Evolutionary conservation across 2,329 filamentous ascomycete species (phyloP).

Genomic region (Fusarium sp.): DNA sequence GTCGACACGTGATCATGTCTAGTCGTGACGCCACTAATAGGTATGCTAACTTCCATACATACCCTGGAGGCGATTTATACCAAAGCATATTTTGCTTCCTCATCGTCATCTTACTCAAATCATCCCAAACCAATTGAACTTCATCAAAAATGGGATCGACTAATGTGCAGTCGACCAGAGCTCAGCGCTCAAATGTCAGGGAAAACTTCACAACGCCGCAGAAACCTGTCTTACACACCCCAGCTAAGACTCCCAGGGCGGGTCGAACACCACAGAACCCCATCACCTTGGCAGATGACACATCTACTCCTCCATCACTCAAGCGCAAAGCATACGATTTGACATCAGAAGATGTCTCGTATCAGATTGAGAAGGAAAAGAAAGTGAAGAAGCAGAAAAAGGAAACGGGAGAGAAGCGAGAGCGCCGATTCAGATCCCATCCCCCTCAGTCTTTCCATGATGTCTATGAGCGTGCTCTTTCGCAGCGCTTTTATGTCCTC

Average conservation of each 20-base stretch:
- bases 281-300: slow-evolving; percentile 15
- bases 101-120: background rate
- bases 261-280: slow-evolving; percentile 20
- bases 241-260: slow-evolving; percentile 3
- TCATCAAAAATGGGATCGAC: slow-evolving; percentile 18
- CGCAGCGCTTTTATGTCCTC: slow-evolving; percentile 64
- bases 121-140: background rate
- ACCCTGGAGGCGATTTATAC: slow-evolving; percentile 26
- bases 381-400: slow-evolving; percentile 36
- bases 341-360: background rate
- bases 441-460: slow-evolving; percentile 55
- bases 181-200: background rate
- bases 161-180: background rate
- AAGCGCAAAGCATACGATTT: slow-evolving; percentile 38
- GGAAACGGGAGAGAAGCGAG: slow-evolving; percentile 53
- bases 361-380: background rate
- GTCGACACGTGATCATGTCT: slow-evolving; percentile 25
- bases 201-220: slow-evolving; percentile 3
- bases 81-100: background rate
- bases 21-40: slow-evolving; percentile 7
- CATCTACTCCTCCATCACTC: slow-evolving; percentile 11
- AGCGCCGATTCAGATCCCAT: slow-evolving; percentile 53
- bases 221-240: slow-evolving; percentile 3
- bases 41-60: slow-evolving; percentile 1
- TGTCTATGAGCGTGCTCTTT: slow-evolving; percentile 58